Conservation (phyloP, 2,329 filamentous ascomycete genomes). For the Aspergillus oerlinghausenensis region DNA sequence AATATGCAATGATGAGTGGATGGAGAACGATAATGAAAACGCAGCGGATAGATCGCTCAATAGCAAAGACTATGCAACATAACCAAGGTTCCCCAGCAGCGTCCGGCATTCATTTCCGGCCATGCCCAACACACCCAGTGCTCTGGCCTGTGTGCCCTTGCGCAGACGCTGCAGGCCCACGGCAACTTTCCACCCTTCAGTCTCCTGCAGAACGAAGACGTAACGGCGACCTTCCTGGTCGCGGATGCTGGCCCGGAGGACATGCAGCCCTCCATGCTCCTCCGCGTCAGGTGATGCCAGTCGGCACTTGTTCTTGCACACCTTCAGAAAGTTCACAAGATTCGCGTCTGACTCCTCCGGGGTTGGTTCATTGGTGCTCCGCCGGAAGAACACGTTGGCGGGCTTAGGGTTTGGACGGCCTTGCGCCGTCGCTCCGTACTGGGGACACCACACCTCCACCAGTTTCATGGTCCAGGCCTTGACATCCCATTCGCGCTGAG, state of each 20-base stretch:
- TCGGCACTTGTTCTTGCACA: slow-evolving; percentile 62
- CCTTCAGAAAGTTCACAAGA: slow-evolving; percentile 57
- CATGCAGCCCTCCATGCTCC: slow-evolving; percentile 46
- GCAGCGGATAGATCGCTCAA: neutral
- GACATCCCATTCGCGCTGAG: slow-evolving; percentile 97
- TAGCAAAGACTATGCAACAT: slow-evolving; percentile 3
- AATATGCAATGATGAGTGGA: neutral
- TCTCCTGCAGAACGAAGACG: slow-evolving; percentile 56
- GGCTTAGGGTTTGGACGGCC: slow-evolving; percentile 27
- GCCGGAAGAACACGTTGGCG: slow-evolving; percentile 34
- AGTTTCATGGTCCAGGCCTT: slow-evolving; percentile 96
- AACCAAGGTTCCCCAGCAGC: slow-evolving; percentile 18
- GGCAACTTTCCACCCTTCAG: slow-evolving; percentile 60
- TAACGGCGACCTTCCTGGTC: slow-evolving; percentile 59
- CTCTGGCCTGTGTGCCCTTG: slow-evolving; percentile 53
- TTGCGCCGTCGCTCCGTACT: slow-evolving; percentile 46
- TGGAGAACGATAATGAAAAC: slow-evolving; percentile 9
- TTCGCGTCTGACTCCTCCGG: slow-evolving; percentile 65
- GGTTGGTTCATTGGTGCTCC: slow-evolving; percentile 50
- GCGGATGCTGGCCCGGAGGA: slow-evolving; percentile 55
- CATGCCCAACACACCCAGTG: slow-evolving; percentile 45
- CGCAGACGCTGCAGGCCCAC: slow-evolving; percentile 54
- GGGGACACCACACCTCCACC: slow-evolving; percentile 79
- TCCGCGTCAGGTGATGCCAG: slow-evolving; percentile 36
- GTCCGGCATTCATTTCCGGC: slow-evolving; percentile 14